A percentile compares a stretch with the other conserved stretches of the same genome.
Evolutionary conservation across 2,329 filamentous ascomycete species (phyloP).

Genomic region (Monilinia fructigena): DNA sequence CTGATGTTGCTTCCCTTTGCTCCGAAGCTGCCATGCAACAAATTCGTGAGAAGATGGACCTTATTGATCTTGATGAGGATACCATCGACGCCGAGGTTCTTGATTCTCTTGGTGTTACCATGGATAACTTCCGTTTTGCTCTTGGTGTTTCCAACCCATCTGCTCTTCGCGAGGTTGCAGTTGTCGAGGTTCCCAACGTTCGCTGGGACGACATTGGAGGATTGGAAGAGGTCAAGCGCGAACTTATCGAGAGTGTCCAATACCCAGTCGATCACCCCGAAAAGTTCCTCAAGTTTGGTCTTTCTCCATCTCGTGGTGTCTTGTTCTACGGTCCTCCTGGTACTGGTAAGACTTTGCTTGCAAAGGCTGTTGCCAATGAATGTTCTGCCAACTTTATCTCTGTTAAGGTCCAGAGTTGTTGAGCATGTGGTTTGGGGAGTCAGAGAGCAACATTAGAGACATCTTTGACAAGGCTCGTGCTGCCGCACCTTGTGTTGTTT

Average conservation of each 20-base stretch:
- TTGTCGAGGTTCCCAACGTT: conserved; percentile 98
- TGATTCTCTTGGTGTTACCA: conserved; percentile 96
- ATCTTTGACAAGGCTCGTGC: conserved; percentile 99
- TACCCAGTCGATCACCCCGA: conserved; percentile 99
- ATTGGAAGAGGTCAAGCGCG: conserved; percentile 96
- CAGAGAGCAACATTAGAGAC: conserved; percentile 98
- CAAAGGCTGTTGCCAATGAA: conserved; percentile 99
- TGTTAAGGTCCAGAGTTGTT: conserved; percentile 95
- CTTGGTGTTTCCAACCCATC: conserved; percentile 98
- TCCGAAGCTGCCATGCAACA: conserved; percentile 99
- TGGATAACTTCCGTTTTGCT: conserved; percentile 99
- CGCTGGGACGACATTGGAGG: conserved; percentile 99
- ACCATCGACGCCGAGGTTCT: conserved; percentile 98
- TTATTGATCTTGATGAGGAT: conserved; percentile 98
- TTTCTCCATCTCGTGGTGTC: conserved; percentile 96
- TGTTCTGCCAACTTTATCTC: conserved; percentile 99
- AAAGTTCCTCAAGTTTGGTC: conserved; percentile 99
- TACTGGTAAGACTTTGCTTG: conserved; percentile 99
- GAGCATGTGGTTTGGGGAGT: conserved; percentile 99
- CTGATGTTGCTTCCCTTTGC: conserved; percentile 95
- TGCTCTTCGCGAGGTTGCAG: conserved; percentile 95
- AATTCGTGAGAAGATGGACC: conserved; percentile 99
- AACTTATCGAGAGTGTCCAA: conserved; percentile 97
- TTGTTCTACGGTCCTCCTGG: conserved; percentile 98
- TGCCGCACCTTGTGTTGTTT: conserved; percentile 95